Evolutionary conservation across 306 rosid species (phyloP).

Genomic region (Casuarina glauca): DNA sequence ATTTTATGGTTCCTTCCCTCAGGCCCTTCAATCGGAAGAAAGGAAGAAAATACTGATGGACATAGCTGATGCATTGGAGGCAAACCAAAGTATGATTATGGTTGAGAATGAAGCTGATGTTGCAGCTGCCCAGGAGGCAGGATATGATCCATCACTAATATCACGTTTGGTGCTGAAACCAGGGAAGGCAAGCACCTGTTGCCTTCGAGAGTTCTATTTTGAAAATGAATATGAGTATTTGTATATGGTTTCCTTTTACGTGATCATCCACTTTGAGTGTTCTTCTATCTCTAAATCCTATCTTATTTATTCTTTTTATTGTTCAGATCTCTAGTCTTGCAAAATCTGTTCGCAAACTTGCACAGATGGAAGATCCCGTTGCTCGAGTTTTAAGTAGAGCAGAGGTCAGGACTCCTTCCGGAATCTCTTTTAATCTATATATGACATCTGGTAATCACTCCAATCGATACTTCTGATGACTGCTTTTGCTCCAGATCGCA

Average conservation of each 20-base stretch:
- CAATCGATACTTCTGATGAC: slow-evolving; percentile 24
- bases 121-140: slow-evolving; percentile 59
- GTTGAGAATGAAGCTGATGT: slow-evolving; percentile 69
- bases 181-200: slow-evolving; percentile 61
- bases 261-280: background rate
- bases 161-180: slow-evolving; percentile 75
- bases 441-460: slow-evolving; percentile 5
- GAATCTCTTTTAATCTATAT: slow-evolving; percentile 3
- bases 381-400: slow-evolving; percentile 69
- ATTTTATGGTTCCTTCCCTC: slow-evolving; percentile 17
- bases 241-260: background rate
- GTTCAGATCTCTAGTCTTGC: slow-evolving; percentile 68
- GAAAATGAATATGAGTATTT: background rate
- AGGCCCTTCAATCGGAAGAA: slow-evolving; percentile 59
- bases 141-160: slow-evolving; percentile 66
- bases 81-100: slow-evolving; percentile 49
- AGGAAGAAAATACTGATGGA: slow-evolving; percentile 70
- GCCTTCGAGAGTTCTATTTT: background rate
- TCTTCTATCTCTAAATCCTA: slow-evolving; percentile 2
- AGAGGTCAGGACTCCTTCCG: slow-evolving; percentile 45
- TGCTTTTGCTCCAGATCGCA: slow-evolving; percentile 61
- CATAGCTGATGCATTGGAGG: slow-evolving; percentile 72
- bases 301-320: slow-evolving; percentile 17
- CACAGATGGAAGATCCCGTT: slow-evolving; percentile 84
- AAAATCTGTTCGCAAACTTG: slow-evolving; percentile 69